phyloP scores from a whole-genome alignment of 2,329 filamentous ascomycete genomes.

The Colletotrichum sp. region DNA sequence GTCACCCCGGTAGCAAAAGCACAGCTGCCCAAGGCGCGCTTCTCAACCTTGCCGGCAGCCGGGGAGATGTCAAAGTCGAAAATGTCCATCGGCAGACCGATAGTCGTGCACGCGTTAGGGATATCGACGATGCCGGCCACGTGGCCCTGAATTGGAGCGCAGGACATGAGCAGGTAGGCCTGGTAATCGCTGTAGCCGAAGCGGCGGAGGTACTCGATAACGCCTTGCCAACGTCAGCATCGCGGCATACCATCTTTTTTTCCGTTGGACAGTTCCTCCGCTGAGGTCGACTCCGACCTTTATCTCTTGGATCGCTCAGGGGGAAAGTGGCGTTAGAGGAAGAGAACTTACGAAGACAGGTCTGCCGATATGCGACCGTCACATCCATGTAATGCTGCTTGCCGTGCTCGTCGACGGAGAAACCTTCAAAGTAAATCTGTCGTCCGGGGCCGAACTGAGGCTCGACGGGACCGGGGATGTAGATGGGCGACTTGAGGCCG shows the following conservation, averaged over 20 bases:
- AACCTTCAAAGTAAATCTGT: conserved; percentile 87
- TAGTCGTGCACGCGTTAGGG: conserved; percentile 88
- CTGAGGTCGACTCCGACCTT: background rate
- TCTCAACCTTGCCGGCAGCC: conserved; percentile 50
- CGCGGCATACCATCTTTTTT: background rate
- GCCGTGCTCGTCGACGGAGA: conserved; percentile 85
- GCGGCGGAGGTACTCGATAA: conserved; percentile 79
- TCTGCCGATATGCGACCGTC: conserved; percentile 86
- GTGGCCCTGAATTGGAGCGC: conserved; percentile 86
- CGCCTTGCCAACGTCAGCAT: conserved; percentile 42
- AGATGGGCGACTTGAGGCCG: conserved; percentile 82
- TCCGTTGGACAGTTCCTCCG: background rate
- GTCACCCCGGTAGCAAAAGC: conserved; percentile 62
- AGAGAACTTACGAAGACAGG: conserved; percentile 60
- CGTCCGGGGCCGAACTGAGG: conserved; percentile 85
- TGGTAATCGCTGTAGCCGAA: conserved; percentile 79
- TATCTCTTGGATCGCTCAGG: background rate
- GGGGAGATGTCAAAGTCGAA: conserved; percentile 93
- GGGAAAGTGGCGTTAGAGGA: background rate
- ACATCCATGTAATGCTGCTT: conserved; percentile 91
- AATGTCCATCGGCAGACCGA: conserved; percentile 90
- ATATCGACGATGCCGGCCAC: conserved; percentile 91
- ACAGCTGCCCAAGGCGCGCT: conserved; percentile 51
- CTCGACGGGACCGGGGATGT: conserved; percentile 85
- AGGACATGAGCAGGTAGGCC: conserved; percentile 83